phyloP scores from a whole-genome alignment of 139 green algal species.

The Chlorella sorokiniana region DNA sequence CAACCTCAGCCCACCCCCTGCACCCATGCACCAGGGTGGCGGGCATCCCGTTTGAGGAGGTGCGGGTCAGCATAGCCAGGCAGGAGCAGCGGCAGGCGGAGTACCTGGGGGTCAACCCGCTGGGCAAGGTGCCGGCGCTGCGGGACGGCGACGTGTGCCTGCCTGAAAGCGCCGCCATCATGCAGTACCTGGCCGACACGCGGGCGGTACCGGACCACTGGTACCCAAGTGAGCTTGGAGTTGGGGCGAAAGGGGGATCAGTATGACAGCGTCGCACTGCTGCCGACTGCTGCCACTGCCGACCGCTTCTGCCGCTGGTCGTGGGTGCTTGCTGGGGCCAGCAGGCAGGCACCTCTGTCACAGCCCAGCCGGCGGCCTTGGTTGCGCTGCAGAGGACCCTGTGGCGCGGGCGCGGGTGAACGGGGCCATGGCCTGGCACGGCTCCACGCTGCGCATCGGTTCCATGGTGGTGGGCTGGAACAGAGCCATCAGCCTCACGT shows the following conservation, averaged over 20 bases:
- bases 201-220: slow-evolving; percentile 10
- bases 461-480: slow-evolving; percentile 24
- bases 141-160: slow-evolving; percentile 27
- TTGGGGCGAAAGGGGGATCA: not conserved
- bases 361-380: not conserved
- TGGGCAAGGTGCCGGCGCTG: slow-evolving; percentile 25
- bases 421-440: slow-evolving; percentile 30
- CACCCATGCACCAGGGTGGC: not conserved
- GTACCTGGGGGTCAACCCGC: slow-evolving; percentile 17
- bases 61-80: slow-evolving; percentile 2
- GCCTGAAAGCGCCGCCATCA: slow-evolving; percentile 28
- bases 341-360: not conserved
- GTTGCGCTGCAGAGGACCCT: not conserved
- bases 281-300: not conserved
- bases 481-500: slow-evolving; percentile 21
- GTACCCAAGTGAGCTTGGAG: slow-evolving; percentile 21
- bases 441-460: slow-evolving; percentile 31
- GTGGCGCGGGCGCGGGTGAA: slow-evolving; percentile 4
- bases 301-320: not conserved
- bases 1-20: not conserved
- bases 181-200: slow-evolving; percentile 38
- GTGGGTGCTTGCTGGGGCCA: not conserved
- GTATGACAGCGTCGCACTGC: not conserved
- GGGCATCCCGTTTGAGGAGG: slow-evolving; percentile 21
- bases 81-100: not conserved